Evolutionary conservation across 345 rosid species (phyloP).

Genomic region (Brassica rapa): DNA sequence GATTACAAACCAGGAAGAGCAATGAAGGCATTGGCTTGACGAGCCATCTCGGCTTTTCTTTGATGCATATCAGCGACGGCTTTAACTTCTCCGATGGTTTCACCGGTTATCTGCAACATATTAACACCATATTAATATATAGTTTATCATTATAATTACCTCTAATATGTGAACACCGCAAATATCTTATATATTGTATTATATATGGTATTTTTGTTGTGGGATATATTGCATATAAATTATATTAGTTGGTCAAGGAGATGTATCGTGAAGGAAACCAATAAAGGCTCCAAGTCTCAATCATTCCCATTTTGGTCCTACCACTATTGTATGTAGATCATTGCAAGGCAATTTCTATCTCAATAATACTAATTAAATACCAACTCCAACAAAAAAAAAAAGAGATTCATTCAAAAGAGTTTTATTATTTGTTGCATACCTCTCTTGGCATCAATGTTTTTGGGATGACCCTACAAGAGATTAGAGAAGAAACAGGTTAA

Average conservation of each 20-base stretch:
- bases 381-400: conserved; percentile 24
- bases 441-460: conserved; percentile 81
- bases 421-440: conserved; percentile 50
- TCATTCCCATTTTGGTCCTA: conserved; percentile 43
- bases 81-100: conserved; percentile 80
- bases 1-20: conserved; percentile 77
- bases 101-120: conserved; percentile 67
- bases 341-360: conserved; percentile 32
- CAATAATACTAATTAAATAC: conserved; percentile 25
- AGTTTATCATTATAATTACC: background rate
- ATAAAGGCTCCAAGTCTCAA: conserved; percentile 36
- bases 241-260: conserved; percentile 38
- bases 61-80: conserved; percentile 95
- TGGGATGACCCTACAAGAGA: conserved; percentile 76
- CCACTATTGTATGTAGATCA: conserved; percentile 42
- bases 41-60: conserved; percentile 94
- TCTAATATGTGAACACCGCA: conserved; percentile 28
- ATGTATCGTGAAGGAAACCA: conserved; percentile 38
- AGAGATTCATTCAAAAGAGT: background rate
- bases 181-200: conserved; percentile 14
- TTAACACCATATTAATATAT: background rate
- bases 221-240: conserved; percentile 18
- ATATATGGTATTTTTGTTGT: conserved; percentile 8
- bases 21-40: conserved; percentile 91
- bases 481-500: conserved; percentile 19